Conservation (phyloP, 176 grass and related monocot genomes). For the Triticum timopheevii region DNA sequence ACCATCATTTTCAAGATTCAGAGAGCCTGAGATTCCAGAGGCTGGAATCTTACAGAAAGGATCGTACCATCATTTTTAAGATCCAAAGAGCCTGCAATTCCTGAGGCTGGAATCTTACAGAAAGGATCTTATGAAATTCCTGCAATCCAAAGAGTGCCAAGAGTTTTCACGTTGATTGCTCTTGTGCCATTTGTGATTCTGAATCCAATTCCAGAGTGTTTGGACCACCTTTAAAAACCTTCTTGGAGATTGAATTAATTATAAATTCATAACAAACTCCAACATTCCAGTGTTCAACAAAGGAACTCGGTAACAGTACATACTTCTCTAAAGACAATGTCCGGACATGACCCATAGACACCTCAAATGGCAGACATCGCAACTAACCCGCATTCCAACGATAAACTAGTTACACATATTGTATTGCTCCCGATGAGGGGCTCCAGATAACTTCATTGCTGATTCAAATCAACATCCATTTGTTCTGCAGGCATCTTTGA, state of each 20-base stretch:
- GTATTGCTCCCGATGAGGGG: not conserved
- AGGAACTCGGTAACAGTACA: not conserved
- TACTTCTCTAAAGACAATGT: not conserved
- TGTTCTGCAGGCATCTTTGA: conserved; percentile 20
- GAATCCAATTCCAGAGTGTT: not conserved
- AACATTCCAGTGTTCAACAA: not conserved
- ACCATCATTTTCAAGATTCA: too few species aligned
- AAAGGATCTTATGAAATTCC: not conserved
- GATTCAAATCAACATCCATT: conserved; percentile 33
- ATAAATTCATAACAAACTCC: not conserved
- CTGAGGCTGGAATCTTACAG: not conserved
- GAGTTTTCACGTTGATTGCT: not conserved
- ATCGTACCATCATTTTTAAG: not conserved
- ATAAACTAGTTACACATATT: conserved; percentile 3
- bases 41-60: not conserved
- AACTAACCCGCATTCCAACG: not conserved
- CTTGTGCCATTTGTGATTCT: not conserved
- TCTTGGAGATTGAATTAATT: not conserved
- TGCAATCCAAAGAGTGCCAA: not conserved
- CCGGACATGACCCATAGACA: not conserved
- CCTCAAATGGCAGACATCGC: not conserved
- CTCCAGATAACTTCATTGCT: not conserved
- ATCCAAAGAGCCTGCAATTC: not conserved
- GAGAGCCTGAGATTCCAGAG: not conserved
- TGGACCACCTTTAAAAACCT: not conserved